Conservation (phyloP, 352 stramenopile species). For the Phytophthora syringae region DNA sequence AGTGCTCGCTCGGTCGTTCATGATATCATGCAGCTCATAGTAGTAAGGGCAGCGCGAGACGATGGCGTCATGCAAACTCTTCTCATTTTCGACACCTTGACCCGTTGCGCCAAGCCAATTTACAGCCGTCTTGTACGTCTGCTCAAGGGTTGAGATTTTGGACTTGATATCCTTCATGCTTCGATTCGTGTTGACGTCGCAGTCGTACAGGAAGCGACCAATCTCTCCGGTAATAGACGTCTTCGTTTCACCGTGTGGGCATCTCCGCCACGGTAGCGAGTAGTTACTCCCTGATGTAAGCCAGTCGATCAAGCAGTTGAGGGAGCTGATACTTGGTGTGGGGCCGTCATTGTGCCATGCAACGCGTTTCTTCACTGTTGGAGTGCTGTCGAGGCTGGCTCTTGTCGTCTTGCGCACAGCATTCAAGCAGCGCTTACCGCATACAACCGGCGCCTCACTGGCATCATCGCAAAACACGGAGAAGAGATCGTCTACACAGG, state of each 20-base stretch:
- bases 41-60: conserved; percentile 20
- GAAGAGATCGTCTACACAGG: conserved; percentile 3
- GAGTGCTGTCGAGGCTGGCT: neutral
- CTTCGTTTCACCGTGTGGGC: conserved; percentile 24
- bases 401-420: conserved; percentile 3
- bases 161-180: conserved; percentile 19
- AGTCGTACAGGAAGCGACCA: conserved; percentile 4
- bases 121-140: conserved; percentile 9
- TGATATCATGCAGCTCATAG: conserved; percentile 19
- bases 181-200: conserved; percentile 17
- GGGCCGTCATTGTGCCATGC: conserved; percentile 9
- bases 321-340: conserved; percentile 17
- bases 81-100: conserved; percentile 23
- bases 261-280: conserved; percentile 24
- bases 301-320: conserved; percentile 31
- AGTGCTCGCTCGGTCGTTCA: conserved; percentile 12
- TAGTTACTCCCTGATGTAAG: conserved; percentile 31
- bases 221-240: conserved; percentile 16
- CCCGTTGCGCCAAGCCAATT: conserved; percentile 30
- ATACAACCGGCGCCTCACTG: neutral
- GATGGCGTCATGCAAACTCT: conserved; percentile 11
- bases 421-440: conserved; percentile 6
- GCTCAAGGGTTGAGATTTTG: conserved; percentile 24
- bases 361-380: conserved; percentile 6
- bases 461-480: neutral